Base-by-base conservation (phyloP, 2,329 filamentous ascomycete species). In the Calonectria multiphialidica region DNA sequence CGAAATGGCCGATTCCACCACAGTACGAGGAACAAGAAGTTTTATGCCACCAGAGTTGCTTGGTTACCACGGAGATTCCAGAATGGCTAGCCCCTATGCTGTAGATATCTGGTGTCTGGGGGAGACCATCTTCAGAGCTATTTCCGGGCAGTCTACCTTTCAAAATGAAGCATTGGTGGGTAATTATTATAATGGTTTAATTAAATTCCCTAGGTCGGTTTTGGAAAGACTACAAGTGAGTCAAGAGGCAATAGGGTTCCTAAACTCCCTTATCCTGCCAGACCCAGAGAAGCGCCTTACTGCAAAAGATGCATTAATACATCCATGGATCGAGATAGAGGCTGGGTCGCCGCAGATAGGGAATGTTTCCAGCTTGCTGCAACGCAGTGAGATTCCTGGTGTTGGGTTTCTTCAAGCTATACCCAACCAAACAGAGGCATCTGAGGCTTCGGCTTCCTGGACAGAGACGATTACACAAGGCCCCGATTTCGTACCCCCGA, bases 101-200 rank as follows among this genome's bases (percentile, higher is more conserved):
- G 62, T 50, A 15, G 64, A 66, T 59, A 57, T 66, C n/a, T 66
- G 64, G 64, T 66, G 64, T 25, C 3, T 66, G 2, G 64, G 64
- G 5, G 64, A 57, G 16, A 55, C 50, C 1, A 15, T 44, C 7
- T 66, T 21, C 40, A 15, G 35, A 37, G 18, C 18, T 3, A 53
- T 66, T 21, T n/a, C 50, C 2, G 64, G 64, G 2, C 64, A 33
- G 12, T 9, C 64, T 7, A 59, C 64, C 3, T 66, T 66, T 35
- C 16, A 28, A 15, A 66, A 12, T 5, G 16, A 28, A 21, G 64
- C 49, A 2, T 25, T 57, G 10, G 16, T 66, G 10, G 35, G 37
- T 2, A 45, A 37, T 2, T 66, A 57, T 10, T 57, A 23, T 25
- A 13, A 42, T 15, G 59, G 59, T 13, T 2, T 30, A 1, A 47